Percentiles rank a stretch among this genome's conserved stretches.
phyloP scores from a whole-genome alignment of 2,329 filamentous ascomycete genomes.

The Aspergillus phoenicis region DNA sequence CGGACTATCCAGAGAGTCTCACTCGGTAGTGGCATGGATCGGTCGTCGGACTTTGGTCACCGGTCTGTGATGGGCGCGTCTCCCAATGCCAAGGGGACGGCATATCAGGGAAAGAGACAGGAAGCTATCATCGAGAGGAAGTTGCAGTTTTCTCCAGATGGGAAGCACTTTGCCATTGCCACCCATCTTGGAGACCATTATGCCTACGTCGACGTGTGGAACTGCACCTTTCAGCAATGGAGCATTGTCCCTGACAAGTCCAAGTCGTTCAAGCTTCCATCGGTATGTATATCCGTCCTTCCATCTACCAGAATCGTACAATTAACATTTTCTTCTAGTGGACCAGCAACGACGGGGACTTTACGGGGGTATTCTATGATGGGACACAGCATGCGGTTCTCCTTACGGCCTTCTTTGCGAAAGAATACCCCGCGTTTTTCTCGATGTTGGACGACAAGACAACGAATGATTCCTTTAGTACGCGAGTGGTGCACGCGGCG shows the following conservation, averaged over 20 bases:
- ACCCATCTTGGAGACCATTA: conserved; percentile 36
- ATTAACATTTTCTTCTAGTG: conserved; percentile 23
- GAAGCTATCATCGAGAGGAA: conserved; percentile 33
- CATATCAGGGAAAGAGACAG: conserved; percentile 17
- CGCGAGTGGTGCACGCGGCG: conserved; percentile 37
- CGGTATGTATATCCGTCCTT: conserved; percentile 16
- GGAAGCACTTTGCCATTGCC: conserved; percentile 35
- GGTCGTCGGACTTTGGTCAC: conserved; percentile 12
- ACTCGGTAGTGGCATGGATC: conserved; percentile 14
- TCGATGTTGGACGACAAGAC: conserved; percentile 23
- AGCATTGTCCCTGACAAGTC: conserved; percentile 19
- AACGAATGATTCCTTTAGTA: conserved; percentile 33
- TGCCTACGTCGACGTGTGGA: conserved; percentile 27
- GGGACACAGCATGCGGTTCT: conserved; percentile 29
- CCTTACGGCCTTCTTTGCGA: conserved; percentile 30
- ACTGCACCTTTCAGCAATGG: conserved; percentile 23
- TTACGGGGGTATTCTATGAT: conserved; percentile 40
- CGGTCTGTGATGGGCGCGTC: neutral
- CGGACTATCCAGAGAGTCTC: conserved; percentile 19
- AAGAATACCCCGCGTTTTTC: conserved; percentile 24
- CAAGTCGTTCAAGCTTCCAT: conserved; percentile 23
- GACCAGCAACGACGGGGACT: conserved; percentile 38
- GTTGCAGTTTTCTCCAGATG: conserved; percentile 38
- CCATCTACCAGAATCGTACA: neutral
- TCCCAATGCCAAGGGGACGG: neutral